Percentiles rank a stretch among this genome's conserved stretches.
Conservation (phyloP, 345 rosid species). For the Pistacia vera region DNA sequence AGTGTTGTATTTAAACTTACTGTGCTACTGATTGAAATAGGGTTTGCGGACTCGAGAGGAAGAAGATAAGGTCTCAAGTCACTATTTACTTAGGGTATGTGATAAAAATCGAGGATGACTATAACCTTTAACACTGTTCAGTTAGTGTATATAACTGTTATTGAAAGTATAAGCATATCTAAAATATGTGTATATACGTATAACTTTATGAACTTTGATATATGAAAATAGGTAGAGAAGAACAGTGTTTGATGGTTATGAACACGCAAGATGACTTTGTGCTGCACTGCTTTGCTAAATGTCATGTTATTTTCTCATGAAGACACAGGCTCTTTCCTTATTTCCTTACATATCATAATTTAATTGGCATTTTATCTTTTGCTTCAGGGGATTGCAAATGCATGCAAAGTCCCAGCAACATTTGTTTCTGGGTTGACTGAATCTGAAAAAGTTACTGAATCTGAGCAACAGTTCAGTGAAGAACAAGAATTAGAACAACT, state of each 20-base stretch:
- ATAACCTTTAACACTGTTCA: not conserved
- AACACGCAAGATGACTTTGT: not conserved
- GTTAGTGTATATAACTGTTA: not conserved
- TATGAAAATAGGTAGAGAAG: conserved; percentile 4
- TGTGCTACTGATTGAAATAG: conserved; percentile 32
- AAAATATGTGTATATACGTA: no score
- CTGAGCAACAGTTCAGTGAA: conserved; percentile 57
- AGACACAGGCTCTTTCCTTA: not conserved
- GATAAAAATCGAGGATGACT: not conserved
- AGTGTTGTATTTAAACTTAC: not conserved
- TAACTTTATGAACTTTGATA: not conserved
- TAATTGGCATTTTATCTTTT: conserved; percentile 13
- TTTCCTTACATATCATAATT: conserved; percentile 1
- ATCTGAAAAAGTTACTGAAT: conserved; percentile 57
- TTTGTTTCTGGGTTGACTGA: conserved; percentile 56
- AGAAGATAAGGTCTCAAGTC: conserved; percentile 84
- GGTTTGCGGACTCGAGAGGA: conserved; percentile 72
- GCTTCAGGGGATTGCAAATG: conserved; percentile 80
- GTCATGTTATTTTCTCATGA: conserved; percentile 1
- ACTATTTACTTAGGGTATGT: conserved; percentile 67
- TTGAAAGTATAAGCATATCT: not conserved
- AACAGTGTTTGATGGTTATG: not conserved
- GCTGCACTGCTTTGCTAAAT: conserved; percentile 3
- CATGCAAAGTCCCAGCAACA: conserved; percentile 62
- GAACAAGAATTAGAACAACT: conserved; percentile 82